Conservation (phyloP, 192 early-diverging fungal species). For the Coemansia sp. region DNA sequence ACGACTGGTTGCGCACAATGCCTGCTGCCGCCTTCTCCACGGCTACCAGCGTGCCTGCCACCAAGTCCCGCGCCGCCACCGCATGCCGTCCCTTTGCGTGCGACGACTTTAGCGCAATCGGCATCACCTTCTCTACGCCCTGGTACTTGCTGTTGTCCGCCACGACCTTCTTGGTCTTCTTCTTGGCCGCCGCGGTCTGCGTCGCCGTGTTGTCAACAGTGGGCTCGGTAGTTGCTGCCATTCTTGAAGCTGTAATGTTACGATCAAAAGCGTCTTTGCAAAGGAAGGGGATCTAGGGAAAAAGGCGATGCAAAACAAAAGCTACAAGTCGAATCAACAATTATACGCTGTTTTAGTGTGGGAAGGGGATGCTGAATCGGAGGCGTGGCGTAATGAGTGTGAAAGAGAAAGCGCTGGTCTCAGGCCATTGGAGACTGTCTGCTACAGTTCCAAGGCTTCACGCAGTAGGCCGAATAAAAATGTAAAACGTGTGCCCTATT, state of each 20-base stretch:
- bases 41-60: conserved; percentile 54
- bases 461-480: conserved; percentile 7
- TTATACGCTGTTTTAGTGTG: background rate
- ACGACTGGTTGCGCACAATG: conserved; percentile 58
- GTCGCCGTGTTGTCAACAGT: conserved; percentile 33
- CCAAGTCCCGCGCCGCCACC: conserved; percentile 46
- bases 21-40: conserved; percentile 54
- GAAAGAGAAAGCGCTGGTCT: background rate
- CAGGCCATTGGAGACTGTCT: conserved; percentile 3
- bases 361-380: conserved; percentile 3
- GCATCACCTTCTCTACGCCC: conserved; percentile 38
- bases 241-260: conserved; percentile 8
- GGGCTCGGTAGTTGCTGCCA: conserved; percentile 53
- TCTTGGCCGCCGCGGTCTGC: conserved; percentile 20
- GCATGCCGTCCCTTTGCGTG: conserved; percentile 60
- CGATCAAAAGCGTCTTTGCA: background rate
- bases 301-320: conserved; percentile 6
- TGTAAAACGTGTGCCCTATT: conserved; percentile 3
- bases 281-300: background rate
- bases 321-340: conserved; percentile 4
- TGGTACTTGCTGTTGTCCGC: conserved; percentile 53
- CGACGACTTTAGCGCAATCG: conserved; percentile 42
- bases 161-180: conserved; percentile 49
- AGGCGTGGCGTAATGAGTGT: background rate
- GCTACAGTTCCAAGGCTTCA: background rate